Evolutionary conservation across 768 basidiomycete genomes (phyloP).

Genomic region (Imleria badia): DNA sequence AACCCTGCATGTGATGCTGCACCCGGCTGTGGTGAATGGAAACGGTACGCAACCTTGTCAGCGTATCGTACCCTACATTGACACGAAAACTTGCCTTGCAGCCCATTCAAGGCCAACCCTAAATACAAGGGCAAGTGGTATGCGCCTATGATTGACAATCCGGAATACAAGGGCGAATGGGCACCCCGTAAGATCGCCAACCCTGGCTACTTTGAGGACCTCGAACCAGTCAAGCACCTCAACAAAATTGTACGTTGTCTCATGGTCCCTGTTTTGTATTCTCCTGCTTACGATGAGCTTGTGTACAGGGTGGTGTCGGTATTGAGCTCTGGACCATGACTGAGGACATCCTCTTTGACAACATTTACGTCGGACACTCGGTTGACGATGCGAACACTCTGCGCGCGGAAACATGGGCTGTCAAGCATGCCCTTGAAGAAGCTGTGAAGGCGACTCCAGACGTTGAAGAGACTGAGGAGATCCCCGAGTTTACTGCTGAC

Average conservation of each 20-base stretch:
- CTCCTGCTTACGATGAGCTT: neutral
- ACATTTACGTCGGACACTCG: conserved; percentile 93
- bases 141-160: conserved; percentile 93
- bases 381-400: conserved; percentile 78
- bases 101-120: conserved; percentile 88
- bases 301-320: conserved; percentile 78
- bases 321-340: conserved; percentile 99
- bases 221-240: conserved; percentile 75
- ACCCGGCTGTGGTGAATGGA: conserved; percentile 96
- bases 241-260: conserved; percentile 70
- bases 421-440: conserved; percentile 86
- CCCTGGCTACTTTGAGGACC: conserved; percentile 89
- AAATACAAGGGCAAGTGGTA: conserved; percentile 98
- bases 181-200: conserved; percentile 87
- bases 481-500: conserved; percentile 61
- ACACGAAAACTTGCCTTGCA: conserved; percentile 22
- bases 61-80: neutral
- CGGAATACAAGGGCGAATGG: conserved; percentile 96
- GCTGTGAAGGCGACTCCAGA: conserved; percentile 44
- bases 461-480: conserved; percentile 44
- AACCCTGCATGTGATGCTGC: conserved; percentile 92
- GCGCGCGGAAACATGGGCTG: conserved; percentile 83
- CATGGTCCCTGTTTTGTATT: neutral
- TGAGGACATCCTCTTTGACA: conserved; percentile 89
- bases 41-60: conserved; percentile 44